A percentile compares a stretch with the other conserved stretches of the same genome.
Evolutionary conservation across 306 rosid genomes (phyloP).

Genomic region (Glycyrrhiza uralensis): DNA sequence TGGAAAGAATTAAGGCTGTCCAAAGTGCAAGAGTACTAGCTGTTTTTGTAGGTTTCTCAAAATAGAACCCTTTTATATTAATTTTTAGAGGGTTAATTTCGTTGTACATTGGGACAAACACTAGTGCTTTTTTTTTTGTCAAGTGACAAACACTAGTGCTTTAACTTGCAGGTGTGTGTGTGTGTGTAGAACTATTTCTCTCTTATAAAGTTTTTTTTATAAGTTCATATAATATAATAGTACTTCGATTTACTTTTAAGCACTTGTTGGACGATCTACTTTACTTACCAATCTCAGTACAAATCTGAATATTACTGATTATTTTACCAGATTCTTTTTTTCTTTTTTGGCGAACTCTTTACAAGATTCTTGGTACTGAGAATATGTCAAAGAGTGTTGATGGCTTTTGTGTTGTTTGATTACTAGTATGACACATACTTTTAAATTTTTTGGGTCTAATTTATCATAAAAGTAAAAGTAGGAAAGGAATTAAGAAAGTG

Average conservation of each 20-base stretch:
- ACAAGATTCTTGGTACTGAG: no score
- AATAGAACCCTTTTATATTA: neutral
- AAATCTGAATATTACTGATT: neutral
- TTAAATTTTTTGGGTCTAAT: no score
- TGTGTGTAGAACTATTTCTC: no score
- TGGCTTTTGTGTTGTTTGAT: no score
- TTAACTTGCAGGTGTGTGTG: no score
- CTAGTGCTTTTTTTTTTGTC: no score
- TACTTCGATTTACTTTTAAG: neutral
- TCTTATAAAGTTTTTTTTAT: neutral
- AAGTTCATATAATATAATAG: neutral
- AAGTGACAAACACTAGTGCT: no score
- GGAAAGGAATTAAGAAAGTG: no score
- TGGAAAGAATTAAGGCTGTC: neutral
- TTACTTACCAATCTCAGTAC: neutral
- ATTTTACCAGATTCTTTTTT: constrained; percentile 28
- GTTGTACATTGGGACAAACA: neutral
- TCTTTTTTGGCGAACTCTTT: no score
- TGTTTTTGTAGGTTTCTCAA: constrained; percentile 10
- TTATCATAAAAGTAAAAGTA: no score
- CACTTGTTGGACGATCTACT: neutral
- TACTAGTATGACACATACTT: no score
- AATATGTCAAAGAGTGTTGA: neutral
- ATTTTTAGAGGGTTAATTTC: neutral
- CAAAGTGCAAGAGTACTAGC: neutral